phyloP scores from a whole-genome alignment of 768 basidiomycete genomes.

The Amylocystis lapponica region DNA sequence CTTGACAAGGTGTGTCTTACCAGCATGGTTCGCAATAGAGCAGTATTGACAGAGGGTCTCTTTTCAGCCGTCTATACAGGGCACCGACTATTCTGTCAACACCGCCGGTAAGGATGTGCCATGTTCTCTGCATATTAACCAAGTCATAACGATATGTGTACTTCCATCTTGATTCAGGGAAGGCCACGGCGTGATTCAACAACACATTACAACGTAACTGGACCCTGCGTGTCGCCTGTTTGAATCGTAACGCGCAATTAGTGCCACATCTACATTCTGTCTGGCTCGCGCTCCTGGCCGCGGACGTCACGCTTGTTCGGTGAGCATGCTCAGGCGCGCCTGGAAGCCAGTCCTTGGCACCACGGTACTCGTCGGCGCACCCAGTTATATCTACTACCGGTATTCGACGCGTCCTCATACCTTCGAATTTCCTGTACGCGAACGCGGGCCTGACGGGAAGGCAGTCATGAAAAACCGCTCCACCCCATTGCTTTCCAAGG shows the following conservation, averaged over 20 bases:
- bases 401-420: slow-evolving; percentile 33
- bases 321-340: slow-evolving; percentile 51
- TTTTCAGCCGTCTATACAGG: no score
- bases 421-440: slow-evolving; percentile 55
- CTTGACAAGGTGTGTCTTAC: no score
- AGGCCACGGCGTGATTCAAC: background rate
- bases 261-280: background rate
- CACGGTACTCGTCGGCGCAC: slow-evolving; percentile 47
- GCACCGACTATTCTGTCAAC: no score
- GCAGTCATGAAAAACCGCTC: slow-evolving; percentile 45
- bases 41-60: no score
- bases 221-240: background rate
- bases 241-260: background rate
- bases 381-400: slow-evolving; percentile 55
- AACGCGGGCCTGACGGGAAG: slow-evolving; percentile 55
- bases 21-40: no score
- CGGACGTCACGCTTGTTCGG: background rate
- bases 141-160: background rate
- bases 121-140: no score
- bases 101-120: no score
- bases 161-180: background rate
- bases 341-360: slow-evolving; percentile 65
- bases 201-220: background rate
- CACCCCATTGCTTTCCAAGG: slow-evolving; percentile 51
- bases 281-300: background rate